A percentile compares a stretch with the other conserved stretches of the same genome.
Conservation (phyloP, 1,284 basidiomycete species). For the Moesziomyces sp. region DNA sequence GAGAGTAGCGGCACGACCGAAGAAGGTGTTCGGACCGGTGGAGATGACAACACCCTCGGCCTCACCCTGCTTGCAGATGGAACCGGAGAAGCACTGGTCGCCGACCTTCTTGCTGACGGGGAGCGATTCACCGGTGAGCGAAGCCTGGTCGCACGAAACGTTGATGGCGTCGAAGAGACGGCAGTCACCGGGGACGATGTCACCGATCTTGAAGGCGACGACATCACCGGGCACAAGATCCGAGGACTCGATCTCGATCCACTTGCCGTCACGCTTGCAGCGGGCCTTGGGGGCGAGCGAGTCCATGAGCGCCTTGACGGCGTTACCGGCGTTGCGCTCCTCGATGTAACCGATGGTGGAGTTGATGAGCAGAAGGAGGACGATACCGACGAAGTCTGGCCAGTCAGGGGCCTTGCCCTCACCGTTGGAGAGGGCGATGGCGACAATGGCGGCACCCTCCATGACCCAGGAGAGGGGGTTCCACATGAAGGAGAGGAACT, state of each 20-base stretch:
- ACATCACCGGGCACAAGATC: constrained; percentile 93
- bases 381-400: constrained; percentile 97
- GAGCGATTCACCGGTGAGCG: constrained; percentile 96
- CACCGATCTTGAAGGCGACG: constrained; percentile 85
- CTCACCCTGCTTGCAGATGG: constrained; percentile 76
- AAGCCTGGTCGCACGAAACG: constrained; percentile 81
- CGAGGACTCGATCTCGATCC: constrained; percentile 75
- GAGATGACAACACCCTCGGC: constrained; percentile 90
- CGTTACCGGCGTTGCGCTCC: constrained; percentile 95
- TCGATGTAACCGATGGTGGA: constrained; percentile 98
- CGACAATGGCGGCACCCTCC: constrained; percentile 96
- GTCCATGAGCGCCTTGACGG: constrained; percentile 99
- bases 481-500: constrained; percentile 68
- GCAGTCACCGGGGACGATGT: constrained; percentile 89
- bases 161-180: constrained; percentile 81
- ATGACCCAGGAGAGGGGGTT: constrained; percentile 81
- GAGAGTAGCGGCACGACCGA: constrained; percentile 91
- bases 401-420: constrained; percentile 87
- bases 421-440: constrained; percentile 95
- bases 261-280: constrained; percentile 72
- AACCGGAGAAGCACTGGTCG: constrained; percentile 78
- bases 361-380: constrained; percentile 91
- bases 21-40: constrained; percentile 89
- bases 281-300: constrained; percentile 97
- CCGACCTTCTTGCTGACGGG: constrained; percentile 83